phyloP scores from a whole-genome alignment of 75 land plant species.

The Cupressus sempervirens region DNA sequence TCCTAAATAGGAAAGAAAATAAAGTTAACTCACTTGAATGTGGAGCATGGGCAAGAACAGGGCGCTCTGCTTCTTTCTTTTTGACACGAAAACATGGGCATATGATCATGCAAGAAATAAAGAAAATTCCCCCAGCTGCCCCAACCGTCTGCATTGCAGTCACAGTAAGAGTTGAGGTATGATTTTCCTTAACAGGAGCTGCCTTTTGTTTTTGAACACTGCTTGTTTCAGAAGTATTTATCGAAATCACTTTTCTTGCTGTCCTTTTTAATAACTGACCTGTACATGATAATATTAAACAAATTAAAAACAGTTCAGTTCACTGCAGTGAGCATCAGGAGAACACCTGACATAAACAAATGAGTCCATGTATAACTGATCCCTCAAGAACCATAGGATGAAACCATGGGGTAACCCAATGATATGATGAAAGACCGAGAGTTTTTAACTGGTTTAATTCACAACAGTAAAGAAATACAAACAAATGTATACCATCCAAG shows the following conservation, averaged over 20 bases:
- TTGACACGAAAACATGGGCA: slow-evolving; percentile 13
- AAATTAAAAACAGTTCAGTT: background rate
- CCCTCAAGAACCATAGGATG: background rate
- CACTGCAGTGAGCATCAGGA: background rate
- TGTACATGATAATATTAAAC: background rate
- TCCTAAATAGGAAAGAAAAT: background rate
- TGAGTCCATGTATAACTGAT: background rate
- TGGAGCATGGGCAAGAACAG: background rate
- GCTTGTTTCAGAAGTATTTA: background rate
- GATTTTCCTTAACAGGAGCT: background rate
- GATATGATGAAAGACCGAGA: background rate
- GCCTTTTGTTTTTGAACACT: background rate
- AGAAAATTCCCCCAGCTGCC: background rate
- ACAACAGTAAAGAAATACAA: background rate
- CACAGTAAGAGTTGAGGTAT: background rate
- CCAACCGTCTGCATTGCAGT: slow-evolving; percentile 3
- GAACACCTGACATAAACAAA: background rate
- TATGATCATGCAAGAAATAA: background rate
- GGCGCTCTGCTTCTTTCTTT: slow-evolving; percentile 8
- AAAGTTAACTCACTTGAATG: slow-evolving; percentile 7
- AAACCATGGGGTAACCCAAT: background rate
- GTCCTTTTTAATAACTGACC: background rate
- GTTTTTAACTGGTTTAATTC: background rate
- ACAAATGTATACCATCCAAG: background rate
- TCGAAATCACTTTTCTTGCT: background rate